Evolutionary conservation across 805 yeast species (phyloP).

Genomic region (Cyberlindnera misumaiensis): DNA sequence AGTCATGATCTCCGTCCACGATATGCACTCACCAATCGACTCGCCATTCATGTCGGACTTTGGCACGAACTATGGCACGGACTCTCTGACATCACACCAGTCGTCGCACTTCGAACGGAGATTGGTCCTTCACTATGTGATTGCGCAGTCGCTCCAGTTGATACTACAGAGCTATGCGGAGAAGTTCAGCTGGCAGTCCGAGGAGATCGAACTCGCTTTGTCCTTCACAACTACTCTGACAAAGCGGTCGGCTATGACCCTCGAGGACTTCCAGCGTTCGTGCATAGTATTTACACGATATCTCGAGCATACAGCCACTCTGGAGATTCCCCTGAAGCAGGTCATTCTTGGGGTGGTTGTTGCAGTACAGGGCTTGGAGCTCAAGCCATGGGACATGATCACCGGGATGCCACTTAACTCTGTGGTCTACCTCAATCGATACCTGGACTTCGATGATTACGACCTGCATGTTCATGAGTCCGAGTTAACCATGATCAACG

Average conservation of each 20-base stretch:
- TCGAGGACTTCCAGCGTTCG: slow-evolving; percentile 9
- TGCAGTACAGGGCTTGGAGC: slow-evolving; percentile 4
- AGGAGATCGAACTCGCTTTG: slow-evolving; percentile 2
- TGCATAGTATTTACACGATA: slow-evolving; percentile 7
- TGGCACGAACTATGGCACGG: slow-evolving; percentile 10
- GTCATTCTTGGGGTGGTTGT: slow-evolving; percentile 5
- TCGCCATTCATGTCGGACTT: slow-evolving; percentile 12
- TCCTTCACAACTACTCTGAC: slow-evolving; percentile 8
- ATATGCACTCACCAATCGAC: slow-evolving; percentile 14
- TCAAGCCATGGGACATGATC: slow-evolving; percentile 9
- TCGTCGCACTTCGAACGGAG: slow-evolving; percentile 7
- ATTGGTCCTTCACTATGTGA: slow-evolving; percentile 8
- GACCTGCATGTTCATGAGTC: slow-evolving; percentile 4
- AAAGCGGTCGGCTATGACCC: slow-evolving; percentile 9
- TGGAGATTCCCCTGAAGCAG: slow-evolving; percentile 13
- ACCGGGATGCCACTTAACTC: slow-evolving; percentile 9
- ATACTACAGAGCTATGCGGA: slow-evolving; percentile 5
- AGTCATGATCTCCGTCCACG: slow-evolving; percentile 4
- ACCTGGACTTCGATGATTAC: slow-evolving; percentile 4
- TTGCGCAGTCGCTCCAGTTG: slow-evolving; percentile 10
- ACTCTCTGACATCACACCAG: background rate
- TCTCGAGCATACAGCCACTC: slow-evolving; percentile 3
- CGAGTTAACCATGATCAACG: slow-evolving; percentile 15
- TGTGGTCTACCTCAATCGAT: slow-evolving; percentile 1
- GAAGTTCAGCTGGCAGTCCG: slow-evolving; percentile 3